Percentiles rank a stretch among this genome's conserved stretches.
Conservation (phyloP, 352 stramenopile genomes). For the Globisporangium nunn region DNA sequence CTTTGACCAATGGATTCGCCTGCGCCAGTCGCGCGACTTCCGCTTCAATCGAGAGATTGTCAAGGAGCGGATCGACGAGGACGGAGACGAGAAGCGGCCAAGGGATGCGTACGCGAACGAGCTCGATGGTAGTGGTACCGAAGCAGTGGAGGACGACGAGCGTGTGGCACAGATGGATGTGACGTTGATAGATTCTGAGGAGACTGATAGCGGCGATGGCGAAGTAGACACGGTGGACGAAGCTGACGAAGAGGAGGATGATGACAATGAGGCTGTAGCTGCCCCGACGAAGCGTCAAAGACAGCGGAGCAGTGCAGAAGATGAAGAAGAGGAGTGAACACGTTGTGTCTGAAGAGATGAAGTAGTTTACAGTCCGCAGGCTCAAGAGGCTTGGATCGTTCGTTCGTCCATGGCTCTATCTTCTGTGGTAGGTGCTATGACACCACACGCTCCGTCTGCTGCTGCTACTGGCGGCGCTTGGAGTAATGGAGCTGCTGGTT, state of each 20-base stretch:
- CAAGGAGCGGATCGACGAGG: conserved; percentile 16
- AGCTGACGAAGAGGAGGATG: conserved; percentile 1
- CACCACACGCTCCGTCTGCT: conserved; percentile 6
- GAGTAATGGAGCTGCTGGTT: conserved; percentile 6
- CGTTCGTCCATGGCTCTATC: conserved; percentile 3
- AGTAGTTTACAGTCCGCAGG: conserved; percentile 5
- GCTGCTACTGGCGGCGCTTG: conserved; percentile 2
- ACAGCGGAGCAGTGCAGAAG: background rate
- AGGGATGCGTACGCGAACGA: conserved; percentile 10
- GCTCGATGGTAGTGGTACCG: conserved; percentile 9
- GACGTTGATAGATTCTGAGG: conserved; percentile 4
- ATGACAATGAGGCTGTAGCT: background rate
- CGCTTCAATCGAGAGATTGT: conserved; percentile 37
- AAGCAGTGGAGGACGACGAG: conserved; percentile 9
- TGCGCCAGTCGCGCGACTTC: conserved; percentile 46
- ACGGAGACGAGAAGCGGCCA: conserved; percentile 13
- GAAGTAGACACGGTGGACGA: conserved; percentile 9
- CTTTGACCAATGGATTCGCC: conserved; percentile 43
- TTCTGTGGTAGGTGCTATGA: background rate
- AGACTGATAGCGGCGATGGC: conserved; percentile 13
- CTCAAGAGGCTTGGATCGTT: background rate
- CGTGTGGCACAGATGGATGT: conserved; percentile 3
- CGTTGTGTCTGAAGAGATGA: background rate
- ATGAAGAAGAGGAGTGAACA: background rate
- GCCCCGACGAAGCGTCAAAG: conserved; percentile 4